Conservation (phyloP, 2,329 filamentous ascomycete species). For the Botryotinia convoluta region DNA sequence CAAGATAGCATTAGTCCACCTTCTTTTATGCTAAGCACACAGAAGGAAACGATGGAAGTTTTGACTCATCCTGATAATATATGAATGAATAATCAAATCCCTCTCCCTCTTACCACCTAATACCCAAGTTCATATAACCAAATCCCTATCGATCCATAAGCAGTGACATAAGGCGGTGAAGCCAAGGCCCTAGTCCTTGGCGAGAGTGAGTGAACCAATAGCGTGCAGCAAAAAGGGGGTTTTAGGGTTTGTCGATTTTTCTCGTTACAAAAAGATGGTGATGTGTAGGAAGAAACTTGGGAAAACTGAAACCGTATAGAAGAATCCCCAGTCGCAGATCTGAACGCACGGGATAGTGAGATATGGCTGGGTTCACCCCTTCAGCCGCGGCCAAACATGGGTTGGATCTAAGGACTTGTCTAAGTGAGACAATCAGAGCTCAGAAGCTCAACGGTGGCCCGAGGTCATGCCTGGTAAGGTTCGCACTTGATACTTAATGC, state of each 20-base stretch:
- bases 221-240: neutral
- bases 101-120: neutral
- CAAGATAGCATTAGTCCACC: neutral
- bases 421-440: neutral
- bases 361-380: neutral
- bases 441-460: constrained; percentile 7
- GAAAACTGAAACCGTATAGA: neutral
- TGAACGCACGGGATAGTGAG: neutral
- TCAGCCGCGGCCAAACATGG: neutral
- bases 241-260: constrained; percentile 2
- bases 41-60: neutral
- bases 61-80: neutral
- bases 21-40: neutral
- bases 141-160: neutral
- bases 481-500: neutral
- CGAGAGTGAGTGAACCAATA: neutral
- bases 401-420: neutral
- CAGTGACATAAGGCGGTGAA: constrained; percentile 9
- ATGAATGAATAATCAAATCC: constrained; percentile 9
- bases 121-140: neutral
- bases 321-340: constrained; percentile 1
- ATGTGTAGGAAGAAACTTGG: neutral
- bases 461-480: neutral
- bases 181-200: neutral
- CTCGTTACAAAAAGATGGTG: neutral